Base-by-base conservation (phyloP, 1,284 basidiomycete species). In the Apiotrichum mycotoxinovorans region DNA sequence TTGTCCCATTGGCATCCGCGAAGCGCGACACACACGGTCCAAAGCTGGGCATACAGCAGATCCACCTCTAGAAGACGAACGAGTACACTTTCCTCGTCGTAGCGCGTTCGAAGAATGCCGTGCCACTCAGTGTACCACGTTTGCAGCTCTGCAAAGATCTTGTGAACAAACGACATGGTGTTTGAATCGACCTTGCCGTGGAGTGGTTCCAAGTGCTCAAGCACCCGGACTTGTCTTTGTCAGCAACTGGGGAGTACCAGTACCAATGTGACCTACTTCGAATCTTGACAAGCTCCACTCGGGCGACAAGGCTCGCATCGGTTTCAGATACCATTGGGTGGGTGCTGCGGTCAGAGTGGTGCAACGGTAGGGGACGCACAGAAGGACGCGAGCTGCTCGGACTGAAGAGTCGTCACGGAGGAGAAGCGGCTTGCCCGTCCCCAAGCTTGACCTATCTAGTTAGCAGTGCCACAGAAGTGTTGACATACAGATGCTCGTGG, bases 1-100 rank as follows among this genome's bases (percentile, higher is more conserved):
- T 91, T 93, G 68, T 95, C 91, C 88, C 91, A 95, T 12, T 88
- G 85, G 40, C 87, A 88, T 8, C 92, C 92, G 55, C 92, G 84
- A 37, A 96, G 80, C 11, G 91, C 91, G 7, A 94, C 88, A 69
- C 92, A 95, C 30, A 92, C 87, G 34, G 94, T 84, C 91, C 92
- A 96, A 7, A 96, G 80, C 73, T 95, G 91, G 27, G 91, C 89
- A 70, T 93, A 91, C 67, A 92, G 86, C 57, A 94, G 80, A 69
- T 96, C 92, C 10, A 88, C 88, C 2, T 86, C 85, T 34, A 95
- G 83, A 44, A 94, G 85, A 74, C 90, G 91, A 52, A 90, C 85
- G 42, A 92, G 81, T 15, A 95, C 71, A 51, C 64, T 66, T 5
- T 91, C 87, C 64, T 91, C 89, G 57, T 89, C 87, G 82, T 91